These are phyloP conservation scores for Calonectria multiphialidica DNA, from an alignment of 2,329 filamentous ascomycete species.

Conservation along the genomic window DNA sequence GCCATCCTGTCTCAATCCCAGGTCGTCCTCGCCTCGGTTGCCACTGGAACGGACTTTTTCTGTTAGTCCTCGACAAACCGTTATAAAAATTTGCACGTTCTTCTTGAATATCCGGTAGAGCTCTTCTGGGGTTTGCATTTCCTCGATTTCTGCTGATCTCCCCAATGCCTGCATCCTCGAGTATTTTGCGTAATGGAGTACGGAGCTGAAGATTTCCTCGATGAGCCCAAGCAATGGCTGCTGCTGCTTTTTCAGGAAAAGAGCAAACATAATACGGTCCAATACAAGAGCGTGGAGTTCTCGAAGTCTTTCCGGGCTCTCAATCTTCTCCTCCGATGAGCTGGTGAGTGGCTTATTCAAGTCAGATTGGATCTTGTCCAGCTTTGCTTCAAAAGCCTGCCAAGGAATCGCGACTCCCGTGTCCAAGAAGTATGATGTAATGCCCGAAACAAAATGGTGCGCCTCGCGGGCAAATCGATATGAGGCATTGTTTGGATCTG, in stretches of 20 bases:
- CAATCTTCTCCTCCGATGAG: slow-evolving; percentile 42
- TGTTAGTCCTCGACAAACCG: slow-evolving; percentile 75
- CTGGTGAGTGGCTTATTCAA: slow-evolving; percentile 60
- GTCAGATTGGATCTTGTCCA: slow-evolving; percentile 72
- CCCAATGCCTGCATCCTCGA: slow-evolving; percentile 55
- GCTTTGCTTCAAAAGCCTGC: slow-evolving; percentile 74
- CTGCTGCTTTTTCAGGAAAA: slow-evolving; percentile 82
- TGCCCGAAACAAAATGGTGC: slow-evolving; percentile 80
- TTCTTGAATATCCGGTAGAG: slow-evolving; percentile 77
- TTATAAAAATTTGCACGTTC: slow-evolving; percentile 81
- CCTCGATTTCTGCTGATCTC: slow-evolving; percentile 30
- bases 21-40: slow-evolving; percentile 44
- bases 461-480: slow-evolving; percentile 80
- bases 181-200: slow-evolving; percentile 78
- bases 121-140: slow-evolving; percentile 45
- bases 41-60: slow-evolving; percentile 67
- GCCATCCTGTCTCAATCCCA: slow-evolving; percentile 51
- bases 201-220: slow-evolving; percentile 79
- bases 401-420: slow-evolving; percentile 81
- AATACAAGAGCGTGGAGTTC: slow-evolving; percentile 79
- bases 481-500: slow-evolving; percentile 51
- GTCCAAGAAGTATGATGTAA: slow-evolving; percentile 85
- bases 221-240: slow-evolving; percentile 78
- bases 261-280: slow-evolving; percentile 79
- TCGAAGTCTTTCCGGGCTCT: slow-evolving; percentile 75